Percentiles rank a stretch among this genome's conserved stretches.
Evolutionary conservation across 2,329 filamentous ascomycete species (phyloP).

Genomic region (Tetracladium maxilliforme): DNA sequence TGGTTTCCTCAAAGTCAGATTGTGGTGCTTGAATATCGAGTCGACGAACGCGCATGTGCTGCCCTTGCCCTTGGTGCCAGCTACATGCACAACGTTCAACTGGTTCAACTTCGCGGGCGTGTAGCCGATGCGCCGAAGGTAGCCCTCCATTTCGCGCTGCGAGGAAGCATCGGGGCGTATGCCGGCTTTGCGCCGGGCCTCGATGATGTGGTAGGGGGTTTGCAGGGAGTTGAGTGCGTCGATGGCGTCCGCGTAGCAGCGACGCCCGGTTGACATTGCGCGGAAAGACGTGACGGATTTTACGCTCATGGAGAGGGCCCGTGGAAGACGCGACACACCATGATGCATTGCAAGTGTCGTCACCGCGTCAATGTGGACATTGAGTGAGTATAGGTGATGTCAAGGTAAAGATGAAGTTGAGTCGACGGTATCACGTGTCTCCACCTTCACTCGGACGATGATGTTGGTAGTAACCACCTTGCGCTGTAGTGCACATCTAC

Average conservation of each 20-base stretch:
- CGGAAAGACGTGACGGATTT: too few relatives aligned
- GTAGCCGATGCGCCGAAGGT: constrained; percentile 67
- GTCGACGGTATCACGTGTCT: too few relatives aligned
- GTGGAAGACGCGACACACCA: too few relatives aligned
- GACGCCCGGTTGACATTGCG: too few relatives aligned
- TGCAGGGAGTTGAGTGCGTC: constrained; percentile 79
- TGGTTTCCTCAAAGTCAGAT: neutral
- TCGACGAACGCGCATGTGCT: constrained; percentile 55
- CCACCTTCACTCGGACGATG: too few relatives aligned
- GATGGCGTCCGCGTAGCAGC: constrained; percentile 86
- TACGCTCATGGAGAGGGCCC: too few relatives aligned
- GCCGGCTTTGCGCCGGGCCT: constrained; percentile 64
- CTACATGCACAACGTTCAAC: constrained; percentile 56
- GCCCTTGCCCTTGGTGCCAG: constrained; percentile 67
- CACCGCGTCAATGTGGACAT: too few relatives aligned
- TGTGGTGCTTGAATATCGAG: constrained; percentile 41
- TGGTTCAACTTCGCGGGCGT: constrained; percentile 33
- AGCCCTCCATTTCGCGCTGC: constrained; percentile 67
- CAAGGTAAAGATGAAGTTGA: too few relatives aligned
- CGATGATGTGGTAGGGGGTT: constrained; percentile 68
- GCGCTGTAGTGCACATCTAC: too few relatives aligned
- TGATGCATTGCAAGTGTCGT: too few relatives aligned
- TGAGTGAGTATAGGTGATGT: too few relatives aligned
- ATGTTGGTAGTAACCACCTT: too few relatives aligned
- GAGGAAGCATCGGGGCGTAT: constrained; percentile 53